Evolutionary conservation across 768 basidiomycete species (phyloP), one percentile per base, ranked within the genome.

Genomic region (Russula sp.): DNA sequence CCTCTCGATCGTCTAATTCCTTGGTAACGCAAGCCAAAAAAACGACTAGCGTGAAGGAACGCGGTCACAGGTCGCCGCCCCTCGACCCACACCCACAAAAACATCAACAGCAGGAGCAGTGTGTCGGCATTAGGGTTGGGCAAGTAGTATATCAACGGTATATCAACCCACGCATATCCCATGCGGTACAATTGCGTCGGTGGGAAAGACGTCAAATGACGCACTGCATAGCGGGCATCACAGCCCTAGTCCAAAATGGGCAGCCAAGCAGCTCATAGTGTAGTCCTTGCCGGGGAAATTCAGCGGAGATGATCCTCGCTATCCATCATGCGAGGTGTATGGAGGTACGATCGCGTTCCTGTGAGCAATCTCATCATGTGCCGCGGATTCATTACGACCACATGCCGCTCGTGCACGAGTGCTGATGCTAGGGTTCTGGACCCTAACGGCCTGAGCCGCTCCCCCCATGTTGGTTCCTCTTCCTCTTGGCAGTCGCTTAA

Each of bases 221-320:
- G 24, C 30, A 34, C n/a, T 48, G 7, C 10, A 48, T 1, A 44
- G 26, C 18, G 28, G 28, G 5, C 30, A 8, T n/a, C 7, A 34
- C 22, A 55, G 20, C n/a, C 11, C 46, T 34, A 36, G 22, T 49
- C 14, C 46, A 36, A 24, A 49, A 16, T 14, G 28, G 42, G 20
- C 28, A 34, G 18, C 14, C 16, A 26, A 40, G 14, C 13, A 22
- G 22, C 44, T 14, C 50, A 16, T 80, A 83, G 3, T 82, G 10
- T 80, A 83, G 3, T 82, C 81, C 7, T 73, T 84, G 0, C 74
- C 83, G 6, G 80, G 80, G 67, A 78, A 77, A 59, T 79, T 80
- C 78, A 79, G 79, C 69, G 71, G 71, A 44, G 71, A 69, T 30
- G 71, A 57, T 51, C 48, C 22, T 30, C 65, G 22, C 72, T 71